Conservation (phyloP, 2,329 filamentous ascomycete species). For the Xylaria sp. region DNA sequence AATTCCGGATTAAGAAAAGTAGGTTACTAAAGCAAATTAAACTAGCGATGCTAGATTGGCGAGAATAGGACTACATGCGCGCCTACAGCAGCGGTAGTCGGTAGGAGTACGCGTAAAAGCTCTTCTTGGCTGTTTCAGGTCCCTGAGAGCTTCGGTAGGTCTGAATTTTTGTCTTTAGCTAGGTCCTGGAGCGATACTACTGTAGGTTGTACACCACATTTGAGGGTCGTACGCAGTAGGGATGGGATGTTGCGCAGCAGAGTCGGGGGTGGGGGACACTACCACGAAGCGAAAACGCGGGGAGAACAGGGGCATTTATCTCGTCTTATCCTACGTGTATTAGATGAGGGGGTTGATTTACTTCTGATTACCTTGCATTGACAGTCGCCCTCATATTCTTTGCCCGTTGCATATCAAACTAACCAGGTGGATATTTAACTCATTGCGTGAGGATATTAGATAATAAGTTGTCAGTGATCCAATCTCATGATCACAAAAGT, state of each 20-base stretch:
- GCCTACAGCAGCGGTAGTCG: not conserved
- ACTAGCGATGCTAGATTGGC: slow-evolving; percentile 6
- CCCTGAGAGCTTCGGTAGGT: not conserved
- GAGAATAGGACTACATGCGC: not conserved
- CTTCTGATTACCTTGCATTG: slow-evolving; percentile 6
- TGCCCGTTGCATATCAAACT: not conserved
- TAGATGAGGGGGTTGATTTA: not conserved
- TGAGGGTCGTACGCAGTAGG: not conserved
- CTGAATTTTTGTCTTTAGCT: not conserved
- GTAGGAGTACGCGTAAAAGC: not conserved
- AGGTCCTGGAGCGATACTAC: slow-evolving; percentile 3
- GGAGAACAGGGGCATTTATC: slow-evolving; percentile 24
- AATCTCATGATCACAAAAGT: slow-evolving; percentile 10
- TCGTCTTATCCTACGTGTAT: slow-evolving; percentile 9
- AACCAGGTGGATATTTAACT: not conserved
- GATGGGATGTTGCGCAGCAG: slow-evolving; percentile 16
- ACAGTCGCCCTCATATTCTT: slow-evolving; percentile 10
- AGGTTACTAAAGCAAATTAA: not conserved
- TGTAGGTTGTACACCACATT: slow-evolving; percentile 3
- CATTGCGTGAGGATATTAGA: not conserved
- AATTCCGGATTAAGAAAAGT: not conserved
- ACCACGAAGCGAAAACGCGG: slow-evolving; percentile 36
- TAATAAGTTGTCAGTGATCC: slow-evolving; percentile 1
- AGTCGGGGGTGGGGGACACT: slow-evolving; percentile 6
- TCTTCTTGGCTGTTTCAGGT: slow-evolving; percentile 32